A percentile compares a stretch with the other conserved stretches of the same genome.
Evolutionary conservation across 129 eudicot species (phyloP).

Genomic region (Helianthus annuus): HanXRQr2.0-SUNRISE NC_035448.2:178803833-178804332

Average conservation of each 20-base stretch:
- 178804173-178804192: neutral
- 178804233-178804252: constrained; percentile 1
- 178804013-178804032: constrained; percentile 46
- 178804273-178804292: neutral
- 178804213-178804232: neutral
- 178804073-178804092: constrained; percentile 99
- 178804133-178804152: constrained; percentile 24
- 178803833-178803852: too few species aligned
- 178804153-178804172: neutral
- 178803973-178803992: constrained; percentile 59
- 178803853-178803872: too few species aligned
- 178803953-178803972: constrained; percentile 71
- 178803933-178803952: constrained; percentile 86
- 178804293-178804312: neutral
- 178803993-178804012: constrained; percentile 50
- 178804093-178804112: constrained; percentile 61
- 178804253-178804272: neutral
- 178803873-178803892: too few species aligned
- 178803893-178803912: too few species aligned
- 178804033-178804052: constrained; percentile 84
- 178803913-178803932: constrained; percentile 29
- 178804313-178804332: neutral
- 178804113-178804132: constrained; percentile 44
- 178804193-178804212: constrained; percentile 3
- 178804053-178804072: constrained; percentile 96